Evolutionary conservation across 1,139 yeast species (phyloP), one percentile per base, ranked within the genome.

Genomic region (Groenewaldozyma sp.): DNA sequence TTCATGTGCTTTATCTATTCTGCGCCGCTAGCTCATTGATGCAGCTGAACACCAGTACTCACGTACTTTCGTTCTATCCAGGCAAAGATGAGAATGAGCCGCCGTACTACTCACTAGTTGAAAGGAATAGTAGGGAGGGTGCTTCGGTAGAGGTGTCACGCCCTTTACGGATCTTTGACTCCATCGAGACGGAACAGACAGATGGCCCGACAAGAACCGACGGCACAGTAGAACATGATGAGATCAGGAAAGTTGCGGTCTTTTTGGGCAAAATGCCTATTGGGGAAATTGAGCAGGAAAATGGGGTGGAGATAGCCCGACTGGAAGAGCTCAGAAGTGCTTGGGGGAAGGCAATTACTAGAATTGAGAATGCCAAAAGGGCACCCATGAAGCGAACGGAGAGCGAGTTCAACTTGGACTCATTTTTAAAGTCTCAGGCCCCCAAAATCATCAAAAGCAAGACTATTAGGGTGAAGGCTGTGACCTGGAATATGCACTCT

Each of bases 401-500:
- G 3, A 43, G 34, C 33, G 39, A 42, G 28, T 31, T 41, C 5
- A 39, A 26, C n/a, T 7, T 26, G 24, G 34, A 31, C 5, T 28
- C 34, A 14, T 26, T 41, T 26, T 20, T 35, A 6, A 20, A 31
- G 28, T 22, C 20, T 22, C 22, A 26, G 11, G 19, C 31, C 26
- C 11, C 21, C 6, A 18, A 35, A 9, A n/a, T 49, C 24, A 20
- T 49, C 13, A 37, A 36, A n/a, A 45, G 47, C 6, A 39, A 43
- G 24, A 37, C 44, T 4, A 27, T 62, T 7, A 41, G 43, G 21
- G 40, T 63, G 21, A 46, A 66, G 29, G 55, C 59, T 3, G 45
- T 70, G 3, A 60, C 76, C 0, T 73, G 76, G 76, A 73, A 73
- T 41, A 53, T 71, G 16, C 65, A 64, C 14, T 76, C 74, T n/a